These are phyloP conservation scores for Gnomoniopsis sp. DNA, from an alignment of 2,329 filamentous ascomycete genomes.

Conservation along the genomic window DNA sequence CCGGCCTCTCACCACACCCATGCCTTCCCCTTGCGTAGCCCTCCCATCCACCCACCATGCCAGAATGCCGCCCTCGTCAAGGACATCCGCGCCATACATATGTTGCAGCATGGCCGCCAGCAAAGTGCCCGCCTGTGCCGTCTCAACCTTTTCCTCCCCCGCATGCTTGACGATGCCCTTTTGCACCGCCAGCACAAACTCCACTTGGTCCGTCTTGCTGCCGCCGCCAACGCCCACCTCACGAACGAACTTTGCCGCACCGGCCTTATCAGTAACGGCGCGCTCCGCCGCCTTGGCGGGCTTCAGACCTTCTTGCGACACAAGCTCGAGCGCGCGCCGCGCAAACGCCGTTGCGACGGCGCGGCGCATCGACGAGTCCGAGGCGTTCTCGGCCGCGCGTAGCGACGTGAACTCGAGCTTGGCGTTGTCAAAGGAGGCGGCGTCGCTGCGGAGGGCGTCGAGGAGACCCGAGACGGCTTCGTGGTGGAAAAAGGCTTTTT, in stretches of 20 bases:
- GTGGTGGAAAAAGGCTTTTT: constrained; percentile 61
- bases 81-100: constrained; percentile 76
- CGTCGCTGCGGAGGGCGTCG: constrained; percentile 73
- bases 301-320: constrained; percentile 48
- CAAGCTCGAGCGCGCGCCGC: constrained; percentile 71
- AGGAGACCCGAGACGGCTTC: constrained; percentile 86
- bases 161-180: constrained; percentile 64
- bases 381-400: constrained; percentile 87
- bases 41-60: constrained; percentile 81
- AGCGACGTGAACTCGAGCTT: constrained; percentile 91
- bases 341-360: constrained; percentile 84
- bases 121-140: constrained; percentile 52
- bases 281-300: constrained; percentile 62
- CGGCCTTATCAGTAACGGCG: constrained; percentile 52
- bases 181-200: constrained; percentile 80
- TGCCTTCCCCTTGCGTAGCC: constrained; percentile 62
- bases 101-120: constrained; percentile 79
- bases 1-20: constrained; percentile 69
- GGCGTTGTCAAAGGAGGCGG: constrained; percentile 73
- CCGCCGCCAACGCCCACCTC: constrained; percentile 63
- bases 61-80: constrained; percentile 86
- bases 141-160: constrained; percentile 49
- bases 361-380: constrained; percentile 81
- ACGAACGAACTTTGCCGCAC: constrained; percentile 52
- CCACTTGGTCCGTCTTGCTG: constrained; percentile 73